Conservation (phyloP, 2,329 filamentous ascomycete species). For the Talaromyces sp. region DNA sequence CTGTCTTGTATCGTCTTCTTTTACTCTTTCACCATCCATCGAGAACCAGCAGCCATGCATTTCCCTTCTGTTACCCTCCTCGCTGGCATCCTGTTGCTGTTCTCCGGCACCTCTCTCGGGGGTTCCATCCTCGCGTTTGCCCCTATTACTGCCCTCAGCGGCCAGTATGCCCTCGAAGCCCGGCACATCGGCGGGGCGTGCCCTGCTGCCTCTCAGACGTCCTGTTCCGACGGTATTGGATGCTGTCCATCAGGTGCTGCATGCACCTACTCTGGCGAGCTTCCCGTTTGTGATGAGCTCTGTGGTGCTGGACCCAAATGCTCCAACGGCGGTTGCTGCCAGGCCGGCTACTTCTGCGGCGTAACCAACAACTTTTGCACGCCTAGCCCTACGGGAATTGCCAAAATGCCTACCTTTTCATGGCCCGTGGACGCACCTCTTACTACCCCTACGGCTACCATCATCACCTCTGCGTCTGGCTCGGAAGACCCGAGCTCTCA, state of each 20-base stretch:
- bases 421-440: not conserved
- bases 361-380: constrained; percentile 10
- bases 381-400: not conserved
- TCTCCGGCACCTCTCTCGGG: not conserved
- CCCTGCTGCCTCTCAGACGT: constrained; percentile 9
- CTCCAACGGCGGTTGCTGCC: constrained; percentile 10
- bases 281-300: constrained; percentile 9
- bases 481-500: not conserved
- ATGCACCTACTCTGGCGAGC: constrained; percentile 8
- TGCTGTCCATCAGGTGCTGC: constrained; percentile 11
- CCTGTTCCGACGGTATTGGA: constrained; percentile 9
- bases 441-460: not conserved
- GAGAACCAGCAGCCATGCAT: not conserved
- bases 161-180: not conserved
- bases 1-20: not conserved
- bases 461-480: not conserved
- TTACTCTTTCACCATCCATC: not conserved
- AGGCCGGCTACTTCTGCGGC: constrained; percentile 11
- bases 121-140: constrained; percentile 7
- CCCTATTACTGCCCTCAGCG: constrained; percentile 6
- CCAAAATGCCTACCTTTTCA: not conserved
- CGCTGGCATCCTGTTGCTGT: not conserved
- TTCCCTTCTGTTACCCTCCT: not conserved
- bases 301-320: constrained; percentile 9
- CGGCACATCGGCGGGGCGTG: constrained; percentile 3